phyloP scores from a whole-genome alignment of 345 rosid genomes.

The Eucalyptus regnans region DNA sequence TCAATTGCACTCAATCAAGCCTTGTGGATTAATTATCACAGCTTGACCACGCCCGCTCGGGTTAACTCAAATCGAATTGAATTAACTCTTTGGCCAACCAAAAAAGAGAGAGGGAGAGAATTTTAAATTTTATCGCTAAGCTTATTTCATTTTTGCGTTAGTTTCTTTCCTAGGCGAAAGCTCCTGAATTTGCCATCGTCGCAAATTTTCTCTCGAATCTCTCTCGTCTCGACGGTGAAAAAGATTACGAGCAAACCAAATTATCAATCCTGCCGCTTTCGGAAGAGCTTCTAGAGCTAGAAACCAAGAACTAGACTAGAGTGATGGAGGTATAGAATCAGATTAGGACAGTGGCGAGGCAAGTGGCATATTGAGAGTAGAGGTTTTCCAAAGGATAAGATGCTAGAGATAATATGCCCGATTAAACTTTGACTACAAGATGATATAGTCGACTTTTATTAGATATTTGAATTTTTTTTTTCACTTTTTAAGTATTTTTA shows the following conservation, averaged over 20 bases:
- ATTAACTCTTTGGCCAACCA: too few species aligned
- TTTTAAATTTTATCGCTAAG: too few species aligned
- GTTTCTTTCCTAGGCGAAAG: too few species aligned
- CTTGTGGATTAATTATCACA: too few species aligned
- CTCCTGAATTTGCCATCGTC: too few species aligned
- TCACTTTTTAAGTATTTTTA: not conserved
- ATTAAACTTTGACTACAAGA: not conserved
- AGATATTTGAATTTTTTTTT: not conserved
- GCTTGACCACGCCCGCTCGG: too few species aligned
- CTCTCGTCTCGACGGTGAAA: too few species aligned
- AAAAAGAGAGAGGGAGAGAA: too few species aligned
- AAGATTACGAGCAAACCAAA: not conserved
- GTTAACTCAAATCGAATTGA: too few species aligned
- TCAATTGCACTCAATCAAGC: too few species aligned
- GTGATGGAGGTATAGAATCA: not conserved
- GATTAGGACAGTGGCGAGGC: not conserved
- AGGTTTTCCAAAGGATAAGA: not conserved
- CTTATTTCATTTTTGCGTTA: too few species aligned
- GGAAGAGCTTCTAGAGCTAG: not conserved
- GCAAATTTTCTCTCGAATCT: too few species aligned
- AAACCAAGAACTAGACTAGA: not conserved
- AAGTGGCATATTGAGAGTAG: not conserved
- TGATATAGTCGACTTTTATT: not conserved
- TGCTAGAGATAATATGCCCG: not conserved
- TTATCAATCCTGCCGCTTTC: not conserved